Base-by-base conservation (phyloP, 495 filamentous ascomycete genomes). In the Aspergillus nanangensis region DNA sequence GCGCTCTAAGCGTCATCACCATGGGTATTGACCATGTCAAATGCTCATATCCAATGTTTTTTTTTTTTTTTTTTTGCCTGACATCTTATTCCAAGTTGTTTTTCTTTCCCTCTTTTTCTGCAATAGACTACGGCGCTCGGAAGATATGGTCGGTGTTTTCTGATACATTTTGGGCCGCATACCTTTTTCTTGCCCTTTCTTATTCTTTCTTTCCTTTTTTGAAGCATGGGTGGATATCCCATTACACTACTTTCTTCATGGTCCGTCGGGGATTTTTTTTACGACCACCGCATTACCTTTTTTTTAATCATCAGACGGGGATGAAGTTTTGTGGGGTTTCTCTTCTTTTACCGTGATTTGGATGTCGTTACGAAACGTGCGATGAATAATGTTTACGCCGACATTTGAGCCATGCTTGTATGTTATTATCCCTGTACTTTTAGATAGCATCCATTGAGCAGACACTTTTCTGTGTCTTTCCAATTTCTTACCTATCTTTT, bases 41-140 rank as follows among this genome's bases (percentile, higher is more conserved):
- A 17, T 17, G 34, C 53, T 41, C 47, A 38, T 38, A 55, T 46
- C 39, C 41, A 20, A 40, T 18, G n/a, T 44, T 42, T 41, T 44
- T 17, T 47, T 25, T 36, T 39, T 38, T 46, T 45, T 34, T n/a
- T 50, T 45, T 52, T 38, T 45, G 45, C 23, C 36, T 48, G 27
- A 34, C 41, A 33, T 50, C 41, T 31, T 27, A 23, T 46, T 48
- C 41, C 19, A 24, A 17, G 22, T 39, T 20, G 31, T 47, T 36
- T 43, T 42, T 53, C 38, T 51, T 46, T 33, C 43, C 37, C 22
- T 59, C 47, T 35, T 41, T 55, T 8, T 46, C 43, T 42, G 38
- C 37, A 57, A 63, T 71, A 71, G 67, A 69, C 50, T 58, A 64
- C 50, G 65, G 67, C 65, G 63, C 60, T 54, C 56, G 33, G 55